These are phyloP conservation scores for Lotmaria passim DNA, from an alignment of 208 protist genomes.

Conservation along the genomic window DNA sequence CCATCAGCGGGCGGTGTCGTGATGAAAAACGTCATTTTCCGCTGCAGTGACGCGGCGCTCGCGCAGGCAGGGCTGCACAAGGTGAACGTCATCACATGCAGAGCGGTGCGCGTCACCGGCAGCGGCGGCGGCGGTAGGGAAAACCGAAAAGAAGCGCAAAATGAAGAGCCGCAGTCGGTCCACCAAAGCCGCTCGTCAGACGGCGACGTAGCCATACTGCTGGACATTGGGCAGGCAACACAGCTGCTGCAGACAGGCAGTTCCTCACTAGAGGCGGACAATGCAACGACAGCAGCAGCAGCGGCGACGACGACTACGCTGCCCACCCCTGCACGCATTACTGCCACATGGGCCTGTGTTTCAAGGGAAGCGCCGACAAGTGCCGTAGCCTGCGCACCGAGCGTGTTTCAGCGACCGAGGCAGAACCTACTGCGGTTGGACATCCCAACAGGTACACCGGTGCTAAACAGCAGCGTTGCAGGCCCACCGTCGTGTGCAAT, in stretches of 20 bases:
- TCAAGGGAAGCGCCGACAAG: background rate
- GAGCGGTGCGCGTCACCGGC: background rate
- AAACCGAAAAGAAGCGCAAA: background rate
- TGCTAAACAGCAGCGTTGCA: background rate
- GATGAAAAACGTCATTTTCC: constrained; percentile 10
- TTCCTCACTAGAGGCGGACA: background rate
- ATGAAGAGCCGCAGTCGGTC: background rate
- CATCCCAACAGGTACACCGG: background rate
- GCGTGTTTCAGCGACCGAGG: background rate
- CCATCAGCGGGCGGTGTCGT: constrained; percentile 30
- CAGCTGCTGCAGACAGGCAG: constrained; percentile 1
- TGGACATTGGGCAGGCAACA: constrained; percentile 4
- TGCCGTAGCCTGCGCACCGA: background rate
- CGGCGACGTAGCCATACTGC: background rate
- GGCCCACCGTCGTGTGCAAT: too few relatives aligned
- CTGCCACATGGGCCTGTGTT: background rate
- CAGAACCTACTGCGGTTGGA: constrained; percentile 1
- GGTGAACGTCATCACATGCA: constrained; percentile 11
- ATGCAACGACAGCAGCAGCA: background rate
- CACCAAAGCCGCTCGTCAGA: too few relatives aligned
- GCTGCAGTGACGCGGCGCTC: constrained; percentile 4
- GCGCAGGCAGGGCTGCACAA: background rate
- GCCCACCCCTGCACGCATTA: background rate
- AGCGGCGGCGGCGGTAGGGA: background rate
- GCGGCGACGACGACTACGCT: background rate